Conservation (phyloP, 2,329 filamentous ascomycete species). For the Pyrenophora seminiperda region DNA sequence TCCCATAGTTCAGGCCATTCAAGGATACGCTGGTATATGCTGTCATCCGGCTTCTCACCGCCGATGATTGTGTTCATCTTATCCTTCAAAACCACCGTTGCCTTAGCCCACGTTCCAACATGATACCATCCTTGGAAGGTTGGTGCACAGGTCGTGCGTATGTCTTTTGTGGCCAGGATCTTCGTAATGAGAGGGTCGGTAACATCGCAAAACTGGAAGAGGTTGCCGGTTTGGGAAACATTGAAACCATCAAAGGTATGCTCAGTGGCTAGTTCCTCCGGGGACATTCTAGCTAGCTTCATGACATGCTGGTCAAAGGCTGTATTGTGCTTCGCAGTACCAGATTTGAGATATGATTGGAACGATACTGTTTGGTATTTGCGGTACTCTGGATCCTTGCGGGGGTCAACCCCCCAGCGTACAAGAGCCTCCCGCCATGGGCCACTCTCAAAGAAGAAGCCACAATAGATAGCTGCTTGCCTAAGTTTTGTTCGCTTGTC, state of each 20-base stretch:
- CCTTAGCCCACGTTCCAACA: slow-evolving; percentile 80
- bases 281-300: slow-evolving; percentile 28
- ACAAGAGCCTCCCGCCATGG: slow-evolving; percentile 91
- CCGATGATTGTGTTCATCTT: slow-evolving; percentile 65
- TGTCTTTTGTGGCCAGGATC: slow-evolving; percentile 67
- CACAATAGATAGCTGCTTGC: slow-evolving; percentile 79
- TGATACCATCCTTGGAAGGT: slow-evolving; percentile 79
- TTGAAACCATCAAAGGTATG: slow-evolving; percentile 84
- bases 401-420: slow-evolving; percentile 83
- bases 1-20: slow-evolving; percentile 44
- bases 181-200: slow-evolving; percentile 74
- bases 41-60: slow-evolving; percentile 40
- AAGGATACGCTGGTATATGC: slow-evolving; percentile 39
- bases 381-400: slow-evolving; percentile 74
- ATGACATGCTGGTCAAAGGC: slow-evolving; percentile 35
- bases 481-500: slow-evolving; percentile 65
- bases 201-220: slow-evolving; percentile 95
- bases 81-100: slow-evolving; percentile 83
- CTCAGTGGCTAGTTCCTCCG: slow-evolving; percentile 32
- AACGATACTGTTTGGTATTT: slow-evolving; percentile 77
- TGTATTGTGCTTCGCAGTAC: slow-evolving; percentile 31
- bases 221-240: slow-evolving; percentile 79
- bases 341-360: slow-evolving; percentile 40
- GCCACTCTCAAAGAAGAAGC: slow-evolving; percentile 90
- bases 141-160: slow-evolving; percentile 52